Evolutionary conservation across 345 rosid genomes (phyloP), one percentile per base, ranked within the genome.

Genomic region (Moringa oleifera): DNA sequence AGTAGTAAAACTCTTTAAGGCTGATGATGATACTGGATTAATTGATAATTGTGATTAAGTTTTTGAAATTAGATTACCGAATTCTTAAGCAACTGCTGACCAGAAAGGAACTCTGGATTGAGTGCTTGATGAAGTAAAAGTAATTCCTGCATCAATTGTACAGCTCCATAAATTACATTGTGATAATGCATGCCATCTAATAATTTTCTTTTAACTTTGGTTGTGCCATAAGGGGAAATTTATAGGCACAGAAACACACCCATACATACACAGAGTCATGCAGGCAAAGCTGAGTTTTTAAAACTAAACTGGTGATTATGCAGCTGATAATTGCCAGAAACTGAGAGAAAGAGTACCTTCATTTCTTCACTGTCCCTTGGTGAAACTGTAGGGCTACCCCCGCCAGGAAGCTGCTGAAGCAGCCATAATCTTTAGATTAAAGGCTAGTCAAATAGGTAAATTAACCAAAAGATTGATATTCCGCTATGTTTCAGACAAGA

Each of bases 321-420:
- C n/a, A n/a, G n/a, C n/a, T n/a, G n/a, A n/a, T n/a, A n/a, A n/a
- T n/a, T n/a, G n/a, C n/a, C n/a, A n/a, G n/a, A n/a, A 33, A 33
- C 37, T 4, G 37, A 11, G 47, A 64, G 31, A 45, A 36, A 23
- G 52, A 28, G 1, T 79, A 91, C 98, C 92, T 83, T 89, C 71
- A 85, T 79, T 79, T 89, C 95, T 73, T 81, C 85, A 50, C 91
- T 88, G 58, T 81, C 90, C 72, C 92, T 77, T 60, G 95, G 95
- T 65, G 98, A 81, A 45, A 79, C 79, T 51, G 86, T 77, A 56
- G 85, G 82, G 68, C 81, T 85, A 41, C 54, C 70, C 19, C 66
- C 77, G 70, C 56, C 66, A 22, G 73, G 72, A 55, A 73, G 61
- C 53, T 63, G 82, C 73, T 72, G 81, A 56, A 69, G 69, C 47